Base-by-base conservation (phyloP, 805 yeast genomes). In the Candida boleticola region DNA sequence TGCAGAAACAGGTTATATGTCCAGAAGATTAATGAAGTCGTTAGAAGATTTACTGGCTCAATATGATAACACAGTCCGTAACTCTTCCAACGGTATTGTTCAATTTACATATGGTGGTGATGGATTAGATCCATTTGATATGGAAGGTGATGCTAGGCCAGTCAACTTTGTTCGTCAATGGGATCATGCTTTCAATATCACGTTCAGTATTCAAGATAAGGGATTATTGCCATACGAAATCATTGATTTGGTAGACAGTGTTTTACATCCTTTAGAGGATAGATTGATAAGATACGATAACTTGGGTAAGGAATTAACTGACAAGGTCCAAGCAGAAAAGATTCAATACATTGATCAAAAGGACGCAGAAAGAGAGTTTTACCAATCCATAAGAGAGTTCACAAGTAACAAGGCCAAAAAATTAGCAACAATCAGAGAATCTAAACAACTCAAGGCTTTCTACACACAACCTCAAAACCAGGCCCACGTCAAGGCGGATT, bases 101-200 rank as follows among this genome's bases (percentile, higher is more conserved):
- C 99, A 93, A 66, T 93, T 93, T 66, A 87, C 89, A 27, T 93
- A 93, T 60, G 99, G 99, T 65, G 99, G 98, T 49, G 99, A 93
- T 64, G 97, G 98, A 37, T 76, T 93, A 49, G 99, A 93, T 72
- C 99, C 99, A 3, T 75, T 88, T 59, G 97, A 92, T 66, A 93
- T 93, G 99, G 99, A 95, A 68, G 99, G 99, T 52, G 97, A 95
- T 64, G 97, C 98, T 1, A 80, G 74, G 54, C 99, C 99, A 0
- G 99, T 93, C 27, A 89, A 95, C 61, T 92, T 93, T 61, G 74
- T 73, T 42, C 81, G 97, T 59, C 88, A 96, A 19, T 93, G 99
- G 99, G 89, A 83, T 48, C 99, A 93, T 62, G 83, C 96, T 5
- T 74, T 66, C 53, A 84, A 85, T 64, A 69, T 88, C 43, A 85